A percentile compares a stretch with the other conserved stretches of the same genome.
Evolutionary conservation across 495 filamentous ascomycete genomes (phyloP).

Genomic region (Aspergillus kassunensis): DNA sequence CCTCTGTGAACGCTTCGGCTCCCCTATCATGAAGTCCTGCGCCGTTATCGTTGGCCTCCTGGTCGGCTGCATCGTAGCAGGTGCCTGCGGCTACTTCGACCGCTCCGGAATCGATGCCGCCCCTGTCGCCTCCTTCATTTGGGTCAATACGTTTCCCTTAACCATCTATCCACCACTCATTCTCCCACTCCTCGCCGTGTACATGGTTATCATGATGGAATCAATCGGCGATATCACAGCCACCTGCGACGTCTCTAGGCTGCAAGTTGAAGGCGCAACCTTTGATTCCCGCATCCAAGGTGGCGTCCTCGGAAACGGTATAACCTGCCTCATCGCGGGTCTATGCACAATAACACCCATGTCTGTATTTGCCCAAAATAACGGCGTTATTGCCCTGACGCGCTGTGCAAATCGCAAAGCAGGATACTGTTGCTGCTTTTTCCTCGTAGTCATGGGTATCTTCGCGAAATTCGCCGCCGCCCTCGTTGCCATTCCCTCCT

Average conservation of each 20-base stretch:
- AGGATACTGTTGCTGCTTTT: conserved; percentile 73
- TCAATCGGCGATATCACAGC: conserved; percentile 68
- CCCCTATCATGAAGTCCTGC: conserved; percentile 70
- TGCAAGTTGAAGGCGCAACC: conserved; percentile 72
- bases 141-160: conserved; percentile 84
- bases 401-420: conserved; percentile 86
- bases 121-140: conserved; percentile 82
- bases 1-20: conserved; percentile 78
- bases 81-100: conserved; percentile 80
- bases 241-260: conserved; percentile 71
- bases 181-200: conserved; percentile 78
- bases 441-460: conserved; percentile 83
- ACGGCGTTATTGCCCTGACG: conserved; percentile 86
- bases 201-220: conserved; percentile 85
- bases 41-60: conserved; percentile 78
- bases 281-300: conserved; percentile 92
- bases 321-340: conserved; percentile 75
- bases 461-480: conserved; percentile 92
- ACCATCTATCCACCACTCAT: conserved; percentile 79
- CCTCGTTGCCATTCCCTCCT: conserved; percentile 72
- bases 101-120: conserved; percentile 59
- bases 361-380: conserved; percentile 82
- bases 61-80: conserved; percentile 84
- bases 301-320: conserved; percentile 70
- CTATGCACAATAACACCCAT: conserved; percentile 83